Conservation (phyloP, 2,329 filamentous ascomycete species). For the Cladosporium sp. region DNA sequence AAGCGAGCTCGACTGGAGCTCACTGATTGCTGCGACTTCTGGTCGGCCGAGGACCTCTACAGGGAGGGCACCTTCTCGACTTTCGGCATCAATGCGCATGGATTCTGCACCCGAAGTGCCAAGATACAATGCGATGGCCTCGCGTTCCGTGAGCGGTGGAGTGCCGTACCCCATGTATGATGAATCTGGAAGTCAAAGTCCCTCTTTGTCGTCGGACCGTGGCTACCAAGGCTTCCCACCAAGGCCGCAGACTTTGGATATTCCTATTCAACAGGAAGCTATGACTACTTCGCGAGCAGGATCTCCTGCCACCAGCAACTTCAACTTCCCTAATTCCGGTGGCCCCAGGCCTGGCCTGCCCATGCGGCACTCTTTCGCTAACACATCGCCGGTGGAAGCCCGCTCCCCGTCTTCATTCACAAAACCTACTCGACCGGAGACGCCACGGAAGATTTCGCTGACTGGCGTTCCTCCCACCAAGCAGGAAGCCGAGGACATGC, state of each 20-base stretch:
- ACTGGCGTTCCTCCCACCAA: conserved; percentile 18
- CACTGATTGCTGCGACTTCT: conserved; percentile 13
- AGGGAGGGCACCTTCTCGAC: conserved; percentile 7
- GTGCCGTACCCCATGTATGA: conserved; percentile 23
- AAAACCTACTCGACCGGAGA: conserved; percentile 3
- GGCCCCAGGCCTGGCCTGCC: not conserved
- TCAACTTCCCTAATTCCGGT: conserved; percentile 7
- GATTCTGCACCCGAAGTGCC: conserved; percentile 14
- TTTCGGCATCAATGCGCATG: conserved; percentile 10
- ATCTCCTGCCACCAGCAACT: conserved; percentile 18
- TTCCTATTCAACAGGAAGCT: conserved; percentile 15
- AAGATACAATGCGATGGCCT: not conserved
- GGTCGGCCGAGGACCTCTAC: not conserved
- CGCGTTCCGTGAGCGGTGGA: conserved; percentile 16
- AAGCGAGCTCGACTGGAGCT: conserved; percentile 30
- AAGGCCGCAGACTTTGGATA: conserved; percentile 14
- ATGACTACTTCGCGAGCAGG: conserved; percentile 14
- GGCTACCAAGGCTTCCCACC: conserved; percentile 35
- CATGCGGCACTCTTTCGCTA: conserved; percentile 15
- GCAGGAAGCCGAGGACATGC: conserved; percentile 46
- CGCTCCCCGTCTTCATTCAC: conserved; percentile 12
- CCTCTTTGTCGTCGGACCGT: conserved; percentile 41
- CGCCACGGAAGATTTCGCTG: conserved; percentile 6
- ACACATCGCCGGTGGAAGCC: conserved; percentile 13
- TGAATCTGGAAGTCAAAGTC: conserved; percentile 25